Evolutionary conservation across 768 basidiomycete genomes (phyloP).

Genomic region (Boletus sensibilis): DNA sequence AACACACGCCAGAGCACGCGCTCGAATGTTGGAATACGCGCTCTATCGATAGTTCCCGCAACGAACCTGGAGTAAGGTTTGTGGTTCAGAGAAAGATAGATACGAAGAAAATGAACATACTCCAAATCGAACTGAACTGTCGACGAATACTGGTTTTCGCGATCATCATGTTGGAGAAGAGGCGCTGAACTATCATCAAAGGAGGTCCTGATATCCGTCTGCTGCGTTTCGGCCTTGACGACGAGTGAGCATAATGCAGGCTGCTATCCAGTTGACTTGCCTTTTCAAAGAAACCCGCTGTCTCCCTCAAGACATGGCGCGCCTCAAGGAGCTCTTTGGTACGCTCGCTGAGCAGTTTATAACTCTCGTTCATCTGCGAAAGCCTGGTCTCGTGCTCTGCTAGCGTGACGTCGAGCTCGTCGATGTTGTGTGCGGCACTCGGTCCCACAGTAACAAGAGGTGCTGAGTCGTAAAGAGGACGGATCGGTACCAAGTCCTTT

Average conservation of each 20-base stretch:
- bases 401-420: constrained; percentile 88
- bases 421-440: constrained; percentile 88
- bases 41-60: constrained; percentile 92
- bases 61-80: constrained; percentile 64
- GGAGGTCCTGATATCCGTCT: constrained; percentile 78
- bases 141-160: constrained; percentile 59
- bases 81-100: background rate
- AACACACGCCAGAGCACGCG: constrained; percentile 97
- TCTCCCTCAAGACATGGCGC: constrained; percentile 90
- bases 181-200: constrained; percentile 92
- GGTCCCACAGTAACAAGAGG: constrained; percentile 89
- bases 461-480: constrained; percentile 82
- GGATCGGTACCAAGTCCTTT: constrained; percentile 76
- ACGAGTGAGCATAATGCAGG: constrained; percentile 7
- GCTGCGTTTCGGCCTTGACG: constrained; percentile 71
- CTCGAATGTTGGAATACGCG: constrained; percentile 90
- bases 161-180: constrained; percentile 88
- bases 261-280: constrained; percentile 38
- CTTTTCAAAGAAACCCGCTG: constrained; percentile 93
- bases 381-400: constrained; percentile 84
- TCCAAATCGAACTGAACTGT: constrained; percentile 83
- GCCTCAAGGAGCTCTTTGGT: constrained; percentile 89
- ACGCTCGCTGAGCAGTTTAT: constrained; percentile 83
- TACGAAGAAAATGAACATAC: constrained; percentile 40
- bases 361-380: constrained; percentile 88